Percentiles rank a stretch among this genome's conserved stretches.
Evolutionary conservation across 2,329 filamentous ascomycete species (phyloP).

Genomic region (Fusarium caatingaense): DNA sequence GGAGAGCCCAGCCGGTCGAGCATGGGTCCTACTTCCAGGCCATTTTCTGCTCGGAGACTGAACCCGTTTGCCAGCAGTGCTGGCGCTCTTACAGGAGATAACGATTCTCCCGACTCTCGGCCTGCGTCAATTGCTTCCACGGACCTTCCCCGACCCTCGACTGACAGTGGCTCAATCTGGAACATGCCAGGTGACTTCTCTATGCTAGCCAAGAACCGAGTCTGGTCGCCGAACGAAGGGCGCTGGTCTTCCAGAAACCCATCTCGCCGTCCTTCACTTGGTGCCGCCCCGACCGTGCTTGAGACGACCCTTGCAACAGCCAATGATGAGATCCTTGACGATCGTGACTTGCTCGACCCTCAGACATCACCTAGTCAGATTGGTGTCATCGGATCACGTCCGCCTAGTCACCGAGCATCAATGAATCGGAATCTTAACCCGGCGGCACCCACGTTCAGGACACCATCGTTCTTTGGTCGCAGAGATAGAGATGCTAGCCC

Average conservation of each 20-base stretch:
- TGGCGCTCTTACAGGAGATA: constrained; percentile 62
- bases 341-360: constrained; percentile 65
- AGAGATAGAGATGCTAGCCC: constrained; percentile 52
- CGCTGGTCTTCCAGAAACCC: constrained; percentile 71
- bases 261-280: constrained; percentile 83
- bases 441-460: constrained; percentile 87
- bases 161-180: constrained; percentile 81
- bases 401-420: constrained; percentile 57
- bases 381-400: constrained; percentile 83
- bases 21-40: constrained; percentile 48
- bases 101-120: constrained; percentile 69
- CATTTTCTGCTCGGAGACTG: constrained; percentile 57
- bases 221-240: constrained; percentile 73
- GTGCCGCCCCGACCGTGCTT: constrained; percentile 75
- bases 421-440: constrained; percentile 81
- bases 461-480: constrained; percentile 70
- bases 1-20: constrained; percentile 53
- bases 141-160: constrained; percentile 80
- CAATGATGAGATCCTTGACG: constrained; percentile 72
- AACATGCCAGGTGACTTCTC: constrained; percentile 64
- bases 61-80: constrained; percentile 64
- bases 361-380: constrained; percentile 68
- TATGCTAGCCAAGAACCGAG: constrained; percentile 64
- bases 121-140: constrained; percentile 76
- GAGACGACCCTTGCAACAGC: constrained; percentile 72